These are phyloP conservation scores for Chlorella vulgaris DNA, from an alignment of 139 green algal genomes.

Conservation along the genomic window DNA sequence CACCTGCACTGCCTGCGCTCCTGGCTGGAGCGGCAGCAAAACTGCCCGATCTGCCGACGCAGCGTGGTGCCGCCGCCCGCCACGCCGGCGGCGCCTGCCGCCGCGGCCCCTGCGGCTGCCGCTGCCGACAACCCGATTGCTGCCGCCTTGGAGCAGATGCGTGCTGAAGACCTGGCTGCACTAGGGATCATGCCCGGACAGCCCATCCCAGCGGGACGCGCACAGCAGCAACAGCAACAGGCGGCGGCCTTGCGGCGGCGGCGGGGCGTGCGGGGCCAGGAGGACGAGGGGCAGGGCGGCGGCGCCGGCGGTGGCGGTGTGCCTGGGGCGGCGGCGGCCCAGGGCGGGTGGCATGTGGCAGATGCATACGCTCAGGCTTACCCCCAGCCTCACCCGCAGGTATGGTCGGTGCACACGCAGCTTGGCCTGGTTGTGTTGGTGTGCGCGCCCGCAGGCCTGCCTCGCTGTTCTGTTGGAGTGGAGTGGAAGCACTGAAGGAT, in stretches of 20 bases:
- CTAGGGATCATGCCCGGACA: background rate
- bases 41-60: constrained; percentile 92
- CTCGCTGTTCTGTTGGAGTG: too few species aligned
- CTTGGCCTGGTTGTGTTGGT: too few species aligned
- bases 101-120: background rate
- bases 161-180: background rate
- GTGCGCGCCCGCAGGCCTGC: too few species aligned
- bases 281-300: background rate
- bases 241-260: constrained; percentile 2
- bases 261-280: background rate
- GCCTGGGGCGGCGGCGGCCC: background rate
- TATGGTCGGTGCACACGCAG: too few species aligned
- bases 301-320: background rate
- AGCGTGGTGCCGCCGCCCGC: constrained; percentile 33
- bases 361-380: background rate
- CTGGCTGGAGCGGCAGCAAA: constrained; percentile 98
- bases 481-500: too few species aligned
- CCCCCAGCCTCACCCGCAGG: background rate
- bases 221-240: background rate
- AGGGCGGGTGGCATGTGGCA: background rate
- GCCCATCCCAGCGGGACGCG: background rate
- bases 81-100: background rate
- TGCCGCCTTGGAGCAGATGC: background rate
- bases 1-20: constrained; percentile 96
- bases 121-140: background rate